These are phyloP conservation scores for Venturia effusa DNA, from an alignment of 2,329 filamentous ascomycete genomes.

Conservation along the genomic window DNA sequence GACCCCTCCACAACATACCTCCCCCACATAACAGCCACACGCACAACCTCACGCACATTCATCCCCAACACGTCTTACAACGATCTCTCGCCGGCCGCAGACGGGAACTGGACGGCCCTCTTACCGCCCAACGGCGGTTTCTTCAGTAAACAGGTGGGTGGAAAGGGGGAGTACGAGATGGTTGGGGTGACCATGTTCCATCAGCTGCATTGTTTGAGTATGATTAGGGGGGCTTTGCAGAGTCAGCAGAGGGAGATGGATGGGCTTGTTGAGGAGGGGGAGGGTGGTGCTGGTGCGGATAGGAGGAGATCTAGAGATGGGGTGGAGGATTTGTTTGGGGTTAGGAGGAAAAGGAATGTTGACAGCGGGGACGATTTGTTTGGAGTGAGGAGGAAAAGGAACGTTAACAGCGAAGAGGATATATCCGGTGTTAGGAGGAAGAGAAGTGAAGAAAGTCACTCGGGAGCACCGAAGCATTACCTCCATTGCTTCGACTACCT, in stretches of 20 bases:
- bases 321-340: not conserved
- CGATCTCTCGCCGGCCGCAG: not conserved
- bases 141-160: not conserved
- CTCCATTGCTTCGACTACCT: slow-evolving; percentile 7
- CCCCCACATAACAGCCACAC: not conserved
- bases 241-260: not conserved
- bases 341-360: not conserved
- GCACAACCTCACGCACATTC: not conserved
- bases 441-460: not conserved
- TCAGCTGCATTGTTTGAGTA: slow-evolving; percentile 4
- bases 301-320: not conserved
- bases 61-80: not conserved
- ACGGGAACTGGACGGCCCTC: slow-evolving; percentile 1
- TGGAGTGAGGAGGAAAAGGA: not conserved
- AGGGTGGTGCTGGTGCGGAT: not conserved
- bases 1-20: not conserved
- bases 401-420: not conserved
- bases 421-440: not conserved
- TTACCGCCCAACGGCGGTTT: slow-evolving; percentile 6
- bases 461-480: not conserved
- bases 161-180: not conserved
- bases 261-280: not conserved
- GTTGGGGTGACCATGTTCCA: slow-evolving; percentile 7
- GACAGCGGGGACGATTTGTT: not conserved
- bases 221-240: slow-evolving; percentile 6